phyloP scores from a whole-genome alignment of 176 grass and related monocot genomes.

The Zea mays region Zm-B73-REFERENCE-NAM-5.0 NC_050099.1:182341501-182342000 shows the following conservation, averaged over 20 bases:
- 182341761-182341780: constrained; percentile 71
- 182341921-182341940: constrained; percentile 48
- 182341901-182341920: constrained; percentile 34
- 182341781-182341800: constrained; percentile 71
- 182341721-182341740: constrained; percentile 58
- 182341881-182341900: constrained; percentile 26
- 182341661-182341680: background rate
- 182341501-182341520: constrained; percentile 51
- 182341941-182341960: background rate
- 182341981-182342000: constrained; percentile 48
- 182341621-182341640: background rate
- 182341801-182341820: constrained; percentile 78
- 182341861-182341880: background rate
- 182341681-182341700: too few relatives aligned
- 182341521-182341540: background rate
- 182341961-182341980: constrained; percentile 28
- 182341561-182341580: background rate
- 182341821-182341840: constrained; percentile 28
- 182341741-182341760: constrained; percentile 61
- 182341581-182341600: background rate
- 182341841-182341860: background rate
- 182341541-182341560: background rate
- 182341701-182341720: constrained; percentile 84
- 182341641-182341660: background rate
- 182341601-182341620: background rate